Percentiles rank a stretch among this genome's conserved stretches.
Evolutionary conservation across 805 yeast genomes (phyloP).

Genomic region (Sugiyamaella smithiae): DNA sequence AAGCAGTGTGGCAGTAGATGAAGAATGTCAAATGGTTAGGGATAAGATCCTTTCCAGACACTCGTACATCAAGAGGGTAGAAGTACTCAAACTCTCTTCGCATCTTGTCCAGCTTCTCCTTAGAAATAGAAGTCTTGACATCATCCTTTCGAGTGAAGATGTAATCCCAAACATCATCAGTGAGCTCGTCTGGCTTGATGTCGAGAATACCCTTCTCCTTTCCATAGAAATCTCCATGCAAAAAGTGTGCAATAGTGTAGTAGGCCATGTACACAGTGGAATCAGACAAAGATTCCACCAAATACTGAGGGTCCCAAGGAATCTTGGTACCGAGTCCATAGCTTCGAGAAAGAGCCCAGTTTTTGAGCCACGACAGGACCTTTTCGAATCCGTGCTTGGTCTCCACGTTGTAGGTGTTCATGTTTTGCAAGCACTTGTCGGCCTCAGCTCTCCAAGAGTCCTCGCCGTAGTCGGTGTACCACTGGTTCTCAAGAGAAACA

Average conservation of each 20-base stretch:
- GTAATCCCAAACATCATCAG: slow-evolving; percentile 90
- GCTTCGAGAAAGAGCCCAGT: slow-evolving; percentile 97
- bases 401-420: slow-evolving; percentile 80
- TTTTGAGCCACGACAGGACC: slow-evolving; percentile 91
- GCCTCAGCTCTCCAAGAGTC: slow-evolving; percentile 81
- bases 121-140: slow-evolving; percentile 55
- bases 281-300: slow-evolving; percentile 93
- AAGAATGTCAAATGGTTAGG: slow-evolving; percentile 97
- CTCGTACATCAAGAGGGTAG: slow-evolving; percentile 88
- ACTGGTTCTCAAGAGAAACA: slow-evolving; percentile 96
- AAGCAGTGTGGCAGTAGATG: slow-evolving; percentile 87
- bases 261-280: slow-evolving; percentile 94
- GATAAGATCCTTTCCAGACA: slow-evolving; percentile 95
- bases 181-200: slow-evolving; percentile 79
- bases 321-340: slow-evolving; percentile 92
- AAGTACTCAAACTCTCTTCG: slow-evolving; percentile 96
- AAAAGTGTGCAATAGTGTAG: slow-evolving; percentile 83
- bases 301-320: slow-evolving; percentile 94
- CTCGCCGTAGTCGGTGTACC: slow-evolving; percentile 98
- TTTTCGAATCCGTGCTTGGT: slow-evolving; percentile 90
- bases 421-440: slow-evolving; percentile 65
- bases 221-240: slow-evolving; percentile 88
- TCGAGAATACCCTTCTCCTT: slow-evolving; percentile 65
- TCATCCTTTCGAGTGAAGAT: slow-evolving; percentile 72
- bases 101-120: slow-evolving; percentile 62